Base-by-base conservation (phyloP, 768 basidiomycete genomes). In the Calvatia gigantea region DNA sequence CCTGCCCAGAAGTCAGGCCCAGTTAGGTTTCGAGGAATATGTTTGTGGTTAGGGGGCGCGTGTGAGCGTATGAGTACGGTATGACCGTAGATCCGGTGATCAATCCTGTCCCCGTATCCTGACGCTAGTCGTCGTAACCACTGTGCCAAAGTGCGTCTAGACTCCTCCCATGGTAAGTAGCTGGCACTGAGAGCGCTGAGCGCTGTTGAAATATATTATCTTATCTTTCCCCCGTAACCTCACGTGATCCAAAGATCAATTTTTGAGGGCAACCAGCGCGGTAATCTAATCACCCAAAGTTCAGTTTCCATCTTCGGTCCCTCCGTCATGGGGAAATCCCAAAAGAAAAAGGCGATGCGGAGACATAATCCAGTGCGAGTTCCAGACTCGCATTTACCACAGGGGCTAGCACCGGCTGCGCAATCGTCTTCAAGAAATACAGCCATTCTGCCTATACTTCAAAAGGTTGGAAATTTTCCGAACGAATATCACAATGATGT, bases 341-440 rank as follows among this genome's bases (percentile, higher is more conserved):
- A 95, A 67, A 96, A 95, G 74, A 92, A 93, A 67, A 80, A 83
- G 55, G 66, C 81, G 7, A 86, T 86, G 87, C 85, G 91, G 41
- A 78, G 94, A 55, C 94, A 97, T 70, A 97, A 98, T 64, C 94
- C 94, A 6, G 80, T 97, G 75, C 81, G 94, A 32, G 94, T 98
- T 0, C 94, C 95, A 19, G 94, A 97, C 70, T 86, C 89, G 2
- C 94, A 97, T 76, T 73, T 98, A 3, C 86, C 91, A 2, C 82
- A 84, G 58, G 95, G 95, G 3, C 82, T 93, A 15, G 83, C 82
- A 2, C 81, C 88, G 1, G 91, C 86, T 1, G 80, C 86, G 6
- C 78, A 86, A 43, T 78, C 84, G 14, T 91, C 87, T 50, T 81
- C 83, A 2, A 95, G 90, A 72, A 83, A 79, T 25, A 84, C 90